Conservation (phyloP, 495 filamentous ascomycete genomes). For the Thozetella sp. region DNA sequence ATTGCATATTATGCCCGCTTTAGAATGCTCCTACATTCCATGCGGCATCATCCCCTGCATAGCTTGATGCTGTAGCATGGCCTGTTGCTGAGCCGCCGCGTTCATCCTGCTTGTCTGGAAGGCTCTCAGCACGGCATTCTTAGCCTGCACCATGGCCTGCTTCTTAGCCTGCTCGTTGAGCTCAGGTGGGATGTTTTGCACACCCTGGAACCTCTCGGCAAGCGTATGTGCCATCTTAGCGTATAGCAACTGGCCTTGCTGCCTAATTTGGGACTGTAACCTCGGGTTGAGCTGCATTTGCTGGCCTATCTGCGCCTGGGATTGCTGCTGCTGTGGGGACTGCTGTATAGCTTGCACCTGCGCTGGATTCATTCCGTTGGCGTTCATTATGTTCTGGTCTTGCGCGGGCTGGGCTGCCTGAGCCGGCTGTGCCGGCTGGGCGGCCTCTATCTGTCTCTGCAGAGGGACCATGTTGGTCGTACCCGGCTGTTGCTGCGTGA, state of each 20-base stretch:
- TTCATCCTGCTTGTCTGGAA: constrained; percentile 29
- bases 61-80: constrained; percentile 40
- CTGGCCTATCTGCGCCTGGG: not conserved
- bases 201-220: constrained; percentile 33
- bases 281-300: constrained; percentile 8
- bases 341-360: constrained; percentile 39
- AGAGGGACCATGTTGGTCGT: constrained; percentile 11
- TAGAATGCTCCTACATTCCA: constrained; percentile 17
- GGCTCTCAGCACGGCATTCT: constrained; percentile 24
- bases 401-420: constrained; percentile 14
- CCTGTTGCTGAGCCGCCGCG: constrained; percentile 6
- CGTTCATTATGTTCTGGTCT: constrained; percentile 33
- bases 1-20: too few relatives aligned
- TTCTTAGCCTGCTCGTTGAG: constrained; percentile 26
- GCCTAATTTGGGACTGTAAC: constrained; percentile 17
- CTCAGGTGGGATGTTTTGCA: constrained; percentile 32
- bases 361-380: constrained; percentile 30
- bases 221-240: constrained; percentile 48
- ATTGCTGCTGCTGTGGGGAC: constrained; percentile 28
- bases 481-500: constrained; percentile 19
- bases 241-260: constrained; percentile 42
- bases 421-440: too few relatives aligned
- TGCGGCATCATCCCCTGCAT: constrained; percentile 34
- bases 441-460: constrained; percentile 34
- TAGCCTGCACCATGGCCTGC: constrained; percentile 8